Conservation (phyloP, 768 basidiomycete species). For the Termitomyces sp. region DNA sequence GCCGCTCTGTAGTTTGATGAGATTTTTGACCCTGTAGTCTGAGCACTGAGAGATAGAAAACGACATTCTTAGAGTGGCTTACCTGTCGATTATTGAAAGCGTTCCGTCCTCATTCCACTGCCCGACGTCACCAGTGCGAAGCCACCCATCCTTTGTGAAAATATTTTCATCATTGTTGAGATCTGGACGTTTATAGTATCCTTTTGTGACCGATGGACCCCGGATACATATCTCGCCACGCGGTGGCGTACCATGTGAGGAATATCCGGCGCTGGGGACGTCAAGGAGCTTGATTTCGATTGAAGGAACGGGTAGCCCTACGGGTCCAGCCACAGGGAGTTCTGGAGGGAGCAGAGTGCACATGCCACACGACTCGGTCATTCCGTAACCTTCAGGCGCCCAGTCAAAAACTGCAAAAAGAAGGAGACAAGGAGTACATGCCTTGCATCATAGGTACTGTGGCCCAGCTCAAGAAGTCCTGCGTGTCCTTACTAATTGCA, state of each 20-base stretch:
- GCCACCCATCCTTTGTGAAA: conserved; percentile 89
- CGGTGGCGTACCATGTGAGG: conserved; percentile 59
- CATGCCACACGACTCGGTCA: conserved; percentile 95
- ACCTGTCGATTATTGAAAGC: conserved; percentile 83
- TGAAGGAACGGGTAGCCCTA: conserved; percentile 83
- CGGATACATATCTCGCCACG: conserved; percentile 89
- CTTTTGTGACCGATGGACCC: conserved; percentile 80
- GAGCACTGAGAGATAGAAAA: neutral
- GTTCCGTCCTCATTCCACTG: conserved; percentile 95
- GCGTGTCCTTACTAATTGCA: conserved; percentile 78
- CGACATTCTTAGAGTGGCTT: conserved; percentile 14
- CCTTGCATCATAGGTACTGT: conserved; percentile 85
- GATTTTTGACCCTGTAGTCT: conserved; percentile 8
- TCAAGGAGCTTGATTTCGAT: conserved; percentile 85
- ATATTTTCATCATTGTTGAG: conserved; percentile 77
- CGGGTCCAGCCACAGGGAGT: conserved; percentile 62
- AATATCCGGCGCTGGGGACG: conserved; percentile 80
- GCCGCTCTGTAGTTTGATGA: conserved; percentile 17
- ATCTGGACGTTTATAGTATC: conserved; percentile 90
- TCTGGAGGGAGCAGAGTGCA: conserved; percentile 83
- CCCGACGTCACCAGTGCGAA: conserved; percentile 91
- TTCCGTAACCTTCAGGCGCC: conserved; percentile 71
- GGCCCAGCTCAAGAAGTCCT: conserved; percentile 81
- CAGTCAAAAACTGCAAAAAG: neutral
- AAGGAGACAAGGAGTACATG: conserved; percentile 22